Evolutionary conservation across 2,329 filamentous ascomycete species (phyloP), one percentile per base, ranked within the genome.

Genomic region (Metarhizium rileyi): DNA sequence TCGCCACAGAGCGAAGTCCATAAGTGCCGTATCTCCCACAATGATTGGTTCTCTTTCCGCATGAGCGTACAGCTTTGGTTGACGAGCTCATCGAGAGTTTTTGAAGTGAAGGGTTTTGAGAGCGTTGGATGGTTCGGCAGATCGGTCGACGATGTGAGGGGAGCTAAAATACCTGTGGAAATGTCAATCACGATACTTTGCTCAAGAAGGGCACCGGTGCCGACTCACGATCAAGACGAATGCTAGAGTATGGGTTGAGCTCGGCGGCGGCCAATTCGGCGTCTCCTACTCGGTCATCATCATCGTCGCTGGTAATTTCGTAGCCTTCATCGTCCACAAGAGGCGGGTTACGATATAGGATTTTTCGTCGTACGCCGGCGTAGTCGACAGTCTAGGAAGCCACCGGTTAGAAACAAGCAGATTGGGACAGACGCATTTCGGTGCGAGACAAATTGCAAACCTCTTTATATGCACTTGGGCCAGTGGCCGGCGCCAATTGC

Each of bases 281-380:
- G 45, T 83, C 78, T 54, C 76, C 75, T 22, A 80, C 65, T 50
- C 75, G 76, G 40, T 83, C 79, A 50, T 86, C 79, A 53, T 87
- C 83, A 52, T 88, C 84, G 53, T 84, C 81, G 61, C 80, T 84
- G 40, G 88, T 83, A 49, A 89, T 71, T 54, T 87, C 81, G 62
- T 86, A 89, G 54, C 87, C 87, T 57, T 91, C 86, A 43, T 87
- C 81, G 66, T 91, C 87, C 56, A 87, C 72, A 44, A 87, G 72
- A 10, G 80, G 77, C 5, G 85, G 84, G 57, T 90, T 91, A 56
- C 78, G 80, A 64, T 81, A 80, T 55, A 94, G 81, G 56, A 90
- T 87, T 49, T 81, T 75, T 61, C 88, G 78, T 51, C 77, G 73
- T 61, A 85, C 84, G 52, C 87, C 87, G 30, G 80, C 84, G 63